Conservation (phyloP, 306 rosid genomes). For the Sindora glabra region DNA sequence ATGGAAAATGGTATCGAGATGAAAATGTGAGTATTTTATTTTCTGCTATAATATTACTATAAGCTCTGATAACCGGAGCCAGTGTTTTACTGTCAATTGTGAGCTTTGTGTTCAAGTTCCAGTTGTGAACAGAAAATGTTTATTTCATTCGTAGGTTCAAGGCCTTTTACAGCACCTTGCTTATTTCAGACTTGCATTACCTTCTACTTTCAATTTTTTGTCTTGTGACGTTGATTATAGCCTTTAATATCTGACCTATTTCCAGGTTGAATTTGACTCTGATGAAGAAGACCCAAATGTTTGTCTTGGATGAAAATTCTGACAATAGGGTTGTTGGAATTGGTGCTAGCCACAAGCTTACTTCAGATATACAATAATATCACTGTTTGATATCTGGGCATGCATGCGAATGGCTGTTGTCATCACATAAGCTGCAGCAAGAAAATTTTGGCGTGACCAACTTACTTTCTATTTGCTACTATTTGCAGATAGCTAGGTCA, state of each 20-base stretch:
- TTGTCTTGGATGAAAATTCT: slow-evolving; percentile 27
- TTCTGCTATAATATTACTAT: background rate
- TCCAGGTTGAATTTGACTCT: slow-evolving; percentile 41
- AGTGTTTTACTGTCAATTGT: background rate
- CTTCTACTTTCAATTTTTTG: background rate
- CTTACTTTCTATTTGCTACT: background rate
- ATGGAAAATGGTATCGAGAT: slow-evolving; percentile 36
- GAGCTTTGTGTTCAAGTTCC: background rate
- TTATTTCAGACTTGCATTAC: background rate
- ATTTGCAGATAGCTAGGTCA: background rate
- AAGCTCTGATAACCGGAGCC: background rate
- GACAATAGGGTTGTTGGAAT: background rate
- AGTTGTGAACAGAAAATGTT: background rate
- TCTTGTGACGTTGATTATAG: background rate
- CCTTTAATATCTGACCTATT: background rate
- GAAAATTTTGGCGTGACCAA: background rate
- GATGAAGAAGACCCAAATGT: slow-evolving; percentile 43
- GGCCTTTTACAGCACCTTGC: background rate
- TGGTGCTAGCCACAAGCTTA: background rate
- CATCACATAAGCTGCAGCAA: slow-evolving; percentile 1
- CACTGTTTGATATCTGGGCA: background rate
- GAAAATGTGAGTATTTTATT: slow-evolving; percentile 26
- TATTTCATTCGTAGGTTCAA: background rate
- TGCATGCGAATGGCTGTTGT: too few relatives aligned
- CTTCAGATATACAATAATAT: background rate